Percentiles rank a stretch among this genome's conserved stretches.
phyloP scores from a whole-genome alignment of 306 rosid genomes.

The Cucurbita ficifolia region DNA sequence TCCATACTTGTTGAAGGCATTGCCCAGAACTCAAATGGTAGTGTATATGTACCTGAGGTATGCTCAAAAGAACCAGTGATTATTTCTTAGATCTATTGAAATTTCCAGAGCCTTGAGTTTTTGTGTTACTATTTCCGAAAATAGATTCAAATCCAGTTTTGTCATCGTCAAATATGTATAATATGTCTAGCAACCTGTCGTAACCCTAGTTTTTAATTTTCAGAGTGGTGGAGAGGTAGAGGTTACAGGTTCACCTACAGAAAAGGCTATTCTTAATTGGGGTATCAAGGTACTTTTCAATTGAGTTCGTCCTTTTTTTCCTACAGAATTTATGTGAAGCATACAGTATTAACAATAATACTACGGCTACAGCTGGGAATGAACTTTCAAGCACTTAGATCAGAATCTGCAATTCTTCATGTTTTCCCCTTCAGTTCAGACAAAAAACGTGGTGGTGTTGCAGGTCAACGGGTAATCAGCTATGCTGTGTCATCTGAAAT shows the following conservation, averaged over 20 bases:
- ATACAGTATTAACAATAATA: neutral
- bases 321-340: neutral
- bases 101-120: neutral
- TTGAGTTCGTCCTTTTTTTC: neutral
- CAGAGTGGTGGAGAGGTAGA: slow-evolving; percentile 44
- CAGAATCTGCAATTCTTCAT: slow-evolving; percentile 45
- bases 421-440: slow-evolving; percentile 84
- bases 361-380: slow-evolving; percentile 56
- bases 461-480: slow-evolving; percentile 36
- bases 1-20: slow-evolving; percentile 64
- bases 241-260: slow-evolving; percentile 90
- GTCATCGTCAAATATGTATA: neutral
- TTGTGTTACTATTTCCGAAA: neutral
- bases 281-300: slow-evolving; percentile 40
- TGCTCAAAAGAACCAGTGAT: neutral
- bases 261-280: slow-evolving; percentile 70
- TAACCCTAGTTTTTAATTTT: neutral
- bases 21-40: slow-evolving; percentile 60
- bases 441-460: slow-evolving; percentile 79
- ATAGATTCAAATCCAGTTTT: neutral
- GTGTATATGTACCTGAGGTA: slow-evolving; percentile 65
- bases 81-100: neutral
- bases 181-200: neutral
- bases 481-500: neutral
- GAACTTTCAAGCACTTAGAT: slow-evolving; percentile 44